A percentile compares a stretch with the other conserved stretches of the same genome.
phyloP scores from a whole-genome alignment of 345 rosid genomes.

The Mercurialis annua region DNA sequence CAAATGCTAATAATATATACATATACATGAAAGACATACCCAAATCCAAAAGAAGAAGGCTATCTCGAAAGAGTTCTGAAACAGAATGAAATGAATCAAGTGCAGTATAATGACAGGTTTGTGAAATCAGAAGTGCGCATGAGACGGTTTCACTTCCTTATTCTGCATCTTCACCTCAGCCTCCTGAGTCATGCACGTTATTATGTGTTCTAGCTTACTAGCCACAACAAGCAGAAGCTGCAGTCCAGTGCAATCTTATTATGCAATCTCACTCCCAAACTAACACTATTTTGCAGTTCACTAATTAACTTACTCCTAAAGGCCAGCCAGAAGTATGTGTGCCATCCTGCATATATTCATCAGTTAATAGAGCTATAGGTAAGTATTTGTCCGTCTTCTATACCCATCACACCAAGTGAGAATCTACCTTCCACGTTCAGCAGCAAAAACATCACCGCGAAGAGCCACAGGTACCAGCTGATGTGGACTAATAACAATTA shows the following conservation, averaged over 20 bases:
- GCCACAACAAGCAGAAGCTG: slow-evolving; percentile 83
- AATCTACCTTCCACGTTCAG: slow-evolving; percentile 61
- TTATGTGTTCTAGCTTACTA: slow-evolving; percentile 69
- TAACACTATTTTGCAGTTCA: not conserved
- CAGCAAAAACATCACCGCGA: slow-evolving; percentile 69
- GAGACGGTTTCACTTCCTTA: slow-evolving; percentile 56
- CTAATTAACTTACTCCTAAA: slow-evolving; percentile 49
- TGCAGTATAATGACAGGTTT: slow-evolving; percentile 21
- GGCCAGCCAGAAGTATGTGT: slow-evolving; percentile 76
- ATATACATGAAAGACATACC: not conserved
- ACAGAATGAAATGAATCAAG: slow-evolving; percentile 34
- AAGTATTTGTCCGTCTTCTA: not conserved
- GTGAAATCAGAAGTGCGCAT: slow-evolving; percentile 40
- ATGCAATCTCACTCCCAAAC: slow-evolving; percentile 1
- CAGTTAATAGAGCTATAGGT: not conserved
- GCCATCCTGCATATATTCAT: slow-evolving; percentile 62
- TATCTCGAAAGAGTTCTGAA: slow-evolving; percentile 31
- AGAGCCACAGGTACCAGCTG: slow-evolving; percentile 92
- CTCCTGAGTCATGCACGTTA: slow-evolving; percentile 53
- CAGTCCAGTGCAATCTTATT: not conserved
- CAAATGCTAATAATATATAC: not conserved
- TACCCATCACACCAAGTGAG: not conserved
- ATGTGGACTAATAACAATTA: slow-evolving; percentile 10
- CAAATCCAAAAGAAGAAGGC: slow-evolving; percentile 37
- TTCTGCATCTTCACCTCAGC: slow-evolving; percentile 11